Evolutionary conservation across 768 basidiomycete species (phyloP).

Genomic region (Baorangia bicolor): DNA sequence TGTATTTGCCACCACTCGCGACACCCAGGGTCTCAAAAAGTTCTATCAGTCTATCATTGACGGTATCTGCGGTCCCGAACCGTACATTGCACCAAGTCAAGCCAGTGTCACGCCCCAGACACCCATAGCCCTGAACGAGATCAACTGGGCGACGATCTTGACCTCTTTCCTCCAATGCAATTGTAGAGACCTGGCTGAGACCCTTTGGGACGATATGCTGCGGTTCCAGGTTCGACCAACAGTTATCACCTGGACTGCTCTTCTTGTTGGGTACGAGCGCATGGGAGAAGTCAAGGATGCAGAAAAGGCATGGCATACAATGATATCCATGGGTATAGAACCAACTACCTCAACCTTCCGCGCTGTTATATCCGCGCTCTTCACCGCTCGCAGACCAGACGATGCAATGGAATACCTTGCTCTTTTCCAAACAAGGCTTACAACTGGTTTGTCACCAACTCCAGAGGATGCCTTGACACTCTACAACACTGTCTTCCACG

Average conservation of each 20-base stretch:
- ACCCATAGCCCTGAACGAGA: conserved; percentile 52
- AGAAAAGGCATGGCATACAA: conserved; percentile 59
- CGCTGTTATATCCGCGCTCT: conserved; percentile 64
- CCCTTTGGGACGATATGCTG: conserved; percentile 68
- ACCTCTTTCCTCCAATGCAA: conserved; percentile 59
- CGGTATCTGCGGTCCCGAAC: conserved; percentile 49
- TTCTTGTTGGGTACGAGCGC: conserved; percentile 62
- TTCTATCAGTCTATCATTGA: conserved; percentile 53
- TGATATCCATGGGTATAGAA: conserved; percentile 52
- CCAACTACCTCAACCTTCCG: conserved; percentile 69
- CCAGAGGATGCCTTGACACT: conserved; percentile 40
- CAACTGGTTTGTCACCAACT: conserved; percentile 23
- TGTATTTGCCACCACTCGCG: conserved; percentile 40
- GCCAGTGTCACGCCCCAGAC: conserved; percentile 37
- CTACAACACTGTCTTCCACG: conserved; percentile 76
- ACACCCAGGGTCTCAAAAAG: conserved; percentile 36
- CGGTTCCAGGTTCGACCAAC: conserved; percentile 49
- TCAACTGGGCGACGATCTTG: conserved; percentile 65
- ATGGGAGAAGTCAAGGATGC: conserved; percentile 52
- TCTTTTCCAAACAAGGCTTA: conserved; percentile 41
- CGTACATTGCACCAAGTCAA: conserved; percentile 52
- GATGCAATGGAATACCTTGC: conserved; percentile 52
- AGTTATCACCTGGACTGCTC: conserved; percentile 65
- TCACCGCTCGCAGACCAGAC: conserved; percentile 47
- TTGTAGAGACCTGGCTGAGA: conserved; percentile 54